A percentile compares a stretch with the other conserved stretches of the same genome.
phyloP scores from a whole-genome alignment of 805 yeast species.

The Candida yuanshanica region DNA sequence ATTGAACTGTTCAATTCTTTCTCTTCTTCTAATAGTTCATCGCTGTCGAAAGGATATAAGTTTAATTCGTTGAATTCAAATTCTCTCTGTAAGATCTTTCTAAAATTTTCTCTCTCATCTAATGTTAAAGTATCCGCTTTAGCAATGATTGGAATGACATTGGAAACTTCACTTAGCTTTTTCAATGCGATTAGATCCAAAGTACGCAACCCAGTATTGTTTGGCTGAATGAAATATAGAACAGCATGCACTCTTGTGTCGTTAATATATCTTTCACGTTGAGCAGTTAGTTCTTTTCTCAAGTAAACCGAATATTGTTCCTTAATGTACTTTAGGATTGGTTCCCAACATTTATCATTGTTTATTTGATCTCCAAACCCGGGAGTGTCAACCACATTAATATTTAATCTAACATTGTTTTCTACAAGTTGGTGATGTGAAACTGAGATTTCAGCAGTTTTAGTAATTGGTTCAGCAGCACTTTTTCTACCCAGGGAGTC shows the following conservation, averaged over 20 bases:
- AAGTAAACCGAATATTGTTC: conserved; percentile 90
- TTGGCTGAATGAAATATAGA: conserved; percentile 85
- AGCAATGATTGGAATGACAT: conserved; percentile 93
- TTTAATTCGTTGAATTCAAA: conserved; percentile 66
- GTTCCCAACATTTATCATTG: conserved; percentile 96
- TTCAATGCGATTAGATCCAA: conserved; percentile 79
- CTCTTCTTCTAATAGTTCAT: conserved; percentile 65
- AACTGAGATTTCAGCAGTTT: conserved; percentile 80
- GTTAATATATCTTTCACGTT: conserved; percentile 72
- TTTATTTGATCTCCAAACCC: conserved; percentile 97
- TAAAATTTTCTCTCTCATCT: conserved; percentile 75
- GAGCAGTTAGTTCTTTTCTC: conserved; percentile 92
- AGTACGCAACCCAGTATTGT: conserved; percentile 76
- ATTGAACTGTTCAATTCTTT: conserved; percentile 68
- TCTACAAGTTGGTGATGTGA: conserved; percentile 69
- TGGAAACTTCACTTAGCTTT: conserved; percentile 82
- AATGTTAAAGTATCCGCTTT: conserved; percentile 86
- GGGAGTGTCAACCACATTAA: conserved; percentile 93
- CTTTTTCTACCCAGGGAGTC: conserved; percentile 67
- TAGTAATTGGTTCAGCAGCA: conserved; percentile 67
- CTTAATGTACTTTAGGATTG: conserved; percentile 86
- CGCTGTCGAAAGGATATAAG: conserved; percentile 78
- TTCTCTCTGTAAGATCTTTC: conserved; percentile 71
- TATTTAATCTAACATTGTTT: conserved; percentile 78
- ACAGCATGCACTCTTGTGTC: conserved; percentile 95